Base-by-base conservation (phyloP, 345 rosid genomes). In the Populus alba region DNA sequence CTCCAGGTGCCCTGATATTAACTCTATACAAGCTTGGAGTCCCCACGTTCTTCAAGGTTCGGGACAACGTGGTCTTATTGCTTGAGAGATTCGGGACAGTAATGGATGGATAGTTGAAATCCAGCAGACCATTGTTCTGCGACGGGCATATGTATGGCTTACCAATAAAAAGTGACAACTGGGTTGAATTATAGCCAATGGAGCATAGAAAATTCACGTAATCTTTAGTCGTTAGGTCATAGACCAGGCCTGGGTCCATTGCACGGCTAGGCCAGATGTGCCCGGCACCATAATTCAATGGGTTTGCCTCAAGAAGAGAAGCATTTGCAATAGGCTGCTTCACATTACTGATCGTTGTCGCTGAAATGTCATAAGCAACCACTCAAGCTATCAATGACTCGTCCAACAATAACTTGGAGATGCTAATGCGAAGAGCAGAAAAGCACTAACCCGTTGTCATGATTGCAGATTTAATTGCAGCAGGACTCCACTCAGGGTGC, bases 401-500 rank as follows among this genome's bases (percentile, higher is more conserved):
- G 29, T 1, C 27, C 15, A 62, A 1, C 29, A 12, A 23, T 0
- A 23, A 17, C 43, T 39, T 39, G 37, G 6, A 39, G 10, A 39
- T 7, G 10, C 43, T 39, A 8, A 39, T 39, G 43, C 10, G 10
- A 39, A 6, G 43, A 39, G 10, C 43, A 39, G 43, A 39, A 39
- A 39, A 39, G 43, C 37, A 39, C 43, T 39, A 68, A 78, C 81
- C 81, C 5, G 81, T 66, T 27, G 81, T 78, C 81, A 78, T 78
- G 29, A 78, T 78, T 8, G 77, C 77, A 10, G 81, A 72, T 53
- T 63, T 79, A 39, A 79, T 79, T 7, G 74, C 82, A 29, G 78
- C 78, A 4, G 82, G 82, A 79, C 82, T 79, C 82, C 82, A 79
- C 18, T 74, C 53, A 68, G 78, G 82, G 59, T 79, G 78, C 4